phyloP scores from a whole-genome alignment of 2,329 filamentous ascomycete species.

The Neophaeococcomyces aloes region DNA sequence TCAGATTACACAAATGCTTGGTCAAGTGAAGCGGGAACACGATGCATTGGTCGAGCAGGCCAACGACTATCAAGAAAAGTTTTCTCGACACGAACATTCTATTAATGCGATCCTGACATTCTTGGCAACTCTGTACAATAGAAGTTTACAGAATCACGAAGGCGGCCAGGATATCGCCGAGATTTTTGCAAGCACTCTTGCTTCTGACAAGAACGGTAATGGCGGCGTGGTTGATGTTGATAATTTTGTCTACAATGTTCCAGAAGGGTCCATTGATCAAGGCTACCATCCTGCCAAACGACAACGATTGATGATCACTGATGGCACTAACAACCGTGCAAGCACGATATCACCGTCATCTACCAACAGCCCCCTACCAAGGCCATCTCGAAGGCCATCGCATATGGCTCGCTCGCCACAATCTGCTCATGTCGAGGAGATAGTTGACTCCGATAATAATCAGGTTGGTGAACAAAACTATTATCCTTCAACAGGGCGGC shows the following conservation, averaged over 20 bases:
- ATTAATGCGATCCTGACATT: slow-evolving; percentile 99
- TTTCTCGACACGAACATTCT: slow-evolving; percentile 94
- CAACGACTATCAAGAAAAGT: slow-evolving; percentile 76
- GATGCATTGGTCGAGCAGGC: slow-evolving; percentile 81
- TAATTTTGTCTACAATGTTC: slow-evolving; percentile 38
- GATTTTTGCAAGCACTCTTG: slow-evolving; percentile 63
- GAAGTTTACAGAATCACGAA: slow-evolving; percentile 77
- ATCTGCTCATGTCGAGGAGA: slow-evolving; percentile 33
- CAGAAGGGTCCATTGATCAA: slow-evolving; percentile 25
- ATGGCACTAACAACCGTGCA: slow-evolving; percentile 29
- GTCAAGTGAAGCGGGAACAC: slow-evolving; percentile 71
- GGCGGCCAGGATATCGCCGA: slow-evolving; percentile 68
- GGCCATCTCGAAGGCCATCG: slow-evolving; percentile 1
- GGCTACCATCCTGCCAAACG: slow-evolving; percentile 35
- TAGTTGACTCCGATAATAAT: slow-evolving; percentile 28
- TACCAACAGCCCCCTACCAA: slow-evolving; percentile 17
- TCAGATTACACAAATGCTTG: slow-evolving; percentile 73
- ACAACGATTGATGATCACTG: slow-evolving; percentile 38
- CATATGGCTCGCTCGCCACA: slow-evolving; percentile 7
- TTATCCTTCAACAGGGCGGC: slow-evolving; percentile 5
- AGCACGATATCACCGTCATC: slow-evolving; percentile 28
- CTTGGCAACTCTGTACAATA: slow-evolving; percentile 89
- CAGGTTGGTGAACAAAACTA: slow-evolving; percentile 13
- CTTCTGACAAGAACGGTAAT: slow-evolving; percentile 44
- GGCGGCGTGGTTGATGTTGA: slow-evolving; percentile 53